Evolutionary conservation across 495 filamentous ascomycete species (phyloP).

Genomic region (Margaritispora aquatica): DNA sequence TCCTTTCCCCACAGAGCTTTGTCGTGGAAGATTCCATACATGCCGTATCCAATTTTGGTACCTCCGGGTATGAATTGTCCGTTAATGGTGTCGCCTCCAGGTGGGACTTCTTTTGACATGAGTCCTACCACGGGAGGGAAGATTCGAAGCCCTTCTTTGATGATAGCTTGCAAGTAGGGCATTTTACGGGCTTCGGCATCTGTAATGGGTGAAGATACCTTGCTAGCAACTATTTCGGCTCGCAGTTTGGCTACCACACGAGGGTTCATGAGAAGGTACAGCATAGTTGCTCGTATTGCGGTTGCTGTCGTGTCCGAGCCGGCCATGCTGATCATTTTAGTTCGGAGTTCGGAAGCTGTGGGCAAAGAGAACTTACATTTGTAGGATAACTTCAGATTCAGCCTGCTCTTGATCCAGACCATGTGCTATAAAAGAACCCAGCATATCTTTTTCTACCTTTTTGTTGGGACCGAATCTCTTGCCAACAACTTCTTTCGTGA

Average conservation of each 20-base stretch:
- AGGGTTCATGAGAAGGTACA: slow-evolving; percentile 42
- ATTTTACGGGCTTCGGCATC: slow-evolving; percentile 36
- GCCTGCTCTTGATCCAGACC: slow-evolving; percentile 34
- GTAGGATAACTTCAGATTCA: slow-evolving; percentile 34
- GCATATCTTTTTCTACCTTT: slow-evolving; percentile 33
- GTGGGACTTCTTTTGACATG: slow-evolving; percentile 38
- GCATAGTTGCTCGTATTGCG: slow-evolving; percentile 49
- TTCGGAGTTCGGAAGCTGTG: slow-evolving; percentile 51
- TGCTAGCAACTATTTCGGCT: slow-evolving; percentile 42
- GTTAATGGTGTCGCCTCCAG: slow-evolving; percentile 45
- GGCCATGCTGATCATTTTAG: not conserved
- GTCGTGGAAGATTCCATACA: slow-evolving; percentile 26
- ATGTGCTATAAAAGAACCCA: slow-evolving; percentile 37
- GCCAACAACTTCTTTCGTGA: slow-evolving; percentile 23
- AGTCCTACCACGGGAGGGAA: slow-evolving; percentile 31
- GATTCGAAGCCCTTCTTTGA: slow-evolving; percentile 46
- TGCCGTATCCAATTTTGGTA: slow-evolving; percentile 40
- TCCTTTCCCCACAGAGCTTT: slow-evolving; percentile 38
- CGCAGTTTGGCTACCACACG: slow-evolving; percentile 45
- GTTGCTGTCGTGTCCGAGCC: slow-evolving; percentile 37
- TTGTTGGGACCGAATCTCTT: slow-evolving; percentile 28
- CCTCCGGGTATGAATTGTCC: slow-evolving; percentile 50
- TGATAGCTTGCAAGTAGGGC: slow-evolving; percentile 46
- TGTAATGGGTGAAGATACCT: slow-evolving; percentile 29
- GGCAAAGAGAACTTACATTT: slow-evolving; percentile 54